Evolutionary conservation across 257 asterid genomes (phyloP), one percentile per base, ranked within the genome.

Genomic region (Fraxinus anomala): DNA sequence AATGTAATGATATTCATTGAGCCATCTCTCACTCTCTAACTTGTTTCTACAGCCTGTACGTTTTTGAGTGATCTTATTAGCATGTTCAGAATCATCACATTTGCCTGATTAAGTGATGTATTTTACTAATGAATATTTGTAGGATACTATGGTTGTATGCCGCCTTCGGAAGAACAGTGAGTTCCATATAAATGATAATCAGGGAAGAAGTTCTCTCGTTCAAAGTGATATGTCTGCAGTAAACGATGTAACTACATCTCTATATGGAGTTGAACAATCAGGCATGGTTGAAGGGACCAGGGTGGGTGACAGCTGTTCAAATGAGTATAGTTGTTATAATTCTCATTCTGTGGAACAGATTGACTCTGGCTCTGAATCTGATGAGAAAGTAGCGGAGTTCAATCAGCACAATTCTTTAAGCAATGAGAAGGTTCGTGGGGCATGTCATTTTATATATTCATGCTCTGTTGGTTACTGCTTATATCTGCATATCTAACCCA

Each of bases 141-240:
- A 94, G 98, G 97, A 92, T 78, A 81, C 82, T 3, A 86, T 88
- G 92, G 96, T 92, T 16, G 86, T 94, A 9, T 94, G 99, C 77
- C 96, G 99, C 59, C 87, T 94, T 5, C 78, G 93, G 54, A 94
- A 88, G 90, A 94, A 92, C 82, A 81, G 51, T 0, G 96, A 92
- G 6, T 92, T 92, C 76, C 88, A 81, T 74, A 61, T 91, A 65
- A 88, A 87, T 39, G 91, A 83, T 26, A 75, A 74, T 10, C 73
- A 81, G 1, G 77, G 79, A 49, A 83, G 66, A 73, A 76, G 17
- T 30, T 73, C 87, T 73, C 69, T 11, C 12, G 68, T 69, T 44
- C 80, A 49, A 37, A 54, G 71, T 70, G 84, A 81, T 78, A 54
- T 72, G 51, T 72, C 82, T 19, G 71, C 75, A 6, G 67, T 26